Evolutionary conservation across 768 basidiomycete genomes (phyloP).

Genomic region (Suillus hirtellus): DNA sequence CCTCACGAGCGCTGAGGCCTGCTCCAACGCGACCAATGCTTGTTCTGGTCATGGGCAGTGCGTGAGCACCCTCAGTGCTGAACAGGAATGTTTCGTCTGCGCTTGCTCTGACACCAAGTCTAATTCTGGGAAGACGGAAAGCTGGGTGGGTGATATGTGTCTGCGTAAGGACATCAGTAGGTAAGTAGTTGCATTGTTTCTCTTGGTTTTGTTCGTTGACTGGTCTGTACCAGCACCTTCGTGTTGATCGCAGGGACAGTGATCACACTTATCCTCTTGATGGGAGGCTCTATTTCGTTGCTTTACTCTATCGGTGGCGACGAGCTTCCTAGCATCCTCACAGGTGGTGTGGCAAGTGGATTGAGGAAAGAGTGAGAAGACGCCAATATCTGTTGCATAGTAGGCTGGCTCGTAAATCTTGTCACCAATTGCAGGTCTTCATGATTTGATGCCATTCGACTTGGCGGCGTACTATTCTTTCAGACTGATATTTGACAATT

Average conservation of each 20-base stretch:
- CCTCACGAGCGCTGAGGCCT: conserved; percentile 52
- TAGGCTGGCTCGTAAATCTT: neutral
- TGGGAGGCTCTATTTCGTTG: conserved; percentile 66
- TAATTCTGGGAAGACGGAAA: conserved; percentile 54
- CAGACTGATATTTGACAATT: neutral
- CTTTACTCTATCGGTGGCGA: conserved; percentile 61
- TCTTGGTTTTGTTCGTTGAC: neutral
- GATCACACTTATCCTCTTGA: conserved; percentile 61
- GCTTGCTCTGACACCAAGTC: conserved; percentile 48
- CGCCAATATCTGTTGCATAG: neutral
- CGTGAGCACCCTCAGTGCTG: conserved; percentile 57
- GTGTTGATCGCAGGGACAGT: conserved; percentile 71
- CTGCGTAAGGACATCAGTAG: conserved; percentile 80
- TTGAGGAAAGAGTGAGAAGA: conserved; percentile 50
- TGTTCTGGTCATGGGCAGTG: conserved; percentile 78
- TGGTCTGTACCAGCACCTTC: conserved; percentile 56
- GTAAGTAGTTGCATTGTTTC: conserved; percentile 45
- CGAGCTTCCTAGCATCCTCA: conserved; percentile 72
- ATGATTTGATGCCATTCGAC: neutral
- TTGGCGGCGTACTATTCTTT: neutral
- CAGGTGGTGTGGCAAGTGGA: conserved; percentile 54
- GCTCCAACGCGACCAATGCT: conserved; percentile 58
- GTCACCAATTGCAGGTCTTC: neutral
- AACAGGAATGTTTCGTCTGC: conserved; percentile 51
- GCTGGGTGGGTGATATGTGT: conserved; percentile 77